Conservation (phyloP, 805 yeast genomes). For the Wickerhamiella alocasiicola region DNA sequence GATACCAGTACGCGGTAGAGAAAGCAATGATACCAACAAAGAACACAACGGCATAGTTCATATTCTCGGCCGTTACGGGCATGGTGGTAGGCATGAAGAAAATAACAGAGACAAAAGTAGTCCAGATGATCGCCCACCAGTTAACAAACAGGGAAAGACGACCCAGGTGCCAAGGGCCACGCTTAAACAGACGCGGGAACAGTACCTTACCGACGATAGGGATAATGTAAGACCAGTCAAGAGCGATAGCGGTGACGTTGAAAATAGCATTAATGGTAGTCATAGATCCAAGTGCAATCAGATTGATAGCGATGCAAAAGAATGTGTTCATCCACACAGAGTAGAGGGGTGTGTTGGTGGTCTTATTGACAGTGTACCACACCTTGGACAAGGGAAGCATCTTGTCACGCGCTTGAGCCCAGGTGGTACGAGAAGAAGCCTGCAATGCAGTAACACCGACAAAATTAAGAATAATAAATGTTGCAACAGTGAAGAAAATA, state of each 20-base stretch:
- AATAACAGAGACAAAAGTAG: slow-evolving; percentile 19
- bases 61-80: slow-evolving; percentile 22
- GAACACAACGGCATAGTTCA: slow-evolving; percentile 24
- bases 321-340: slow-evolving; percentile 44
- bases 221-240: slow-evolving; percentile 53
- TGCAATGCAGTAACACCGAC: slow-evolving; percentile 53
- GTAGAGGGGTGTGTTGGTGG: slow-evolving; percentile 49
- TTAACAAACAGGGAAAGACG: slow-evolving; percentile 22
- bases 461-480: slow-evolving; percentile 49
- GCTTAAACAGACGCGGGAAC: slow-evolving; percentile 41
- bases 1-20: slow-evolving; percentile 18
- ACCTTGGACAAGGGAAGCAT: slow-evolving; percentile 48
- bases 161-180: slow-evolving; percentile 62
- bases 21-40: slow-evolving; percentile 19
- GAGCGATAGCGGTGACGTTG: slow-evolving; percentile 60
- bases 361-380: slow-evolving; percentile 38
- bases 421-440: slow-evolving; percentile 57
- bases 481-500: slow-evolving; percentile 46
- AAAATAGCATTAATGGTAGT: slow-evolving; percentile 58
- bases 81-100: slow-evolving; percentile 22
- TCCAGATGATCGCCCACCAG: slow-evolving; percentile 20
- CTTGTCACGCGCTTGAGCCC: slow-evolving; percentile 69
- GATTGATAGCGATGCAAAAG: slow-evolving; percentile 38
- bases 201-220: slow-evolving; percentile 51
- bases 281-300: slow-evolving; percentile 48